Evolutionary conservation across 2,329 filamentous ascomycete species (phyloP), one percentile per base, ranked within the genome.

Genomic region (Rhytidhysteron rufulum): DNA sequence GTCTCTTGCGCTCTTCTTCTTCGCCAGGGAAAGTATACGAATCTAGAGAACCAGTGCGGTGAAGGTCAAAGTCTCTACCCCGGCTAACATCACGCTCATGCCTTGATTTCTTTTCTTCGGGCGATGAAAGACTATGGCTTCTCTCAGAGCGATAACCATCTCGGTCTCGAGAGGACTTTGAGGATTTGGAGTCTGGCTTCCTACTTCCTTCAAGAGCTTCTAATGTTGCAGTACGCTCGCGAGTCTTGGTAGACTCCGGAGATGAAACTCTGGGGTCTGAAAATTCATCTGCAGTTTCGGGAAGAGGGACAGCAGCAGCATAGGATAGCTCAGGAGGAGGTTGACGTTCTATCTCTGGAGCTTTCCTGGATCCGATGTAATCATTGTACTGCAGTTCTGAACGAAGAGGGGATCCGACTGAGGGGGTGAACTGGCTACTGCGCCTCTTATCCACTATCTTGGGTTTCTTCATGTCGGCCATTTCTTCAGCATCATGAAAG

Each of bases 361-460:
- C 18, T 4, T 21, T 29, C 3, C 40, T 31, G 21, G 32, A 39
- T 15, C 62, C 60, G 16, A 70, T 55, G 38, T 72, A 70, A 41
- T 72, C 70, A 15, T 71, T 59, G 39, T 66, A 65, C 19, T 65
- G 63, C 38, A 70, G 58, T 42, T 72, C 69, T n/a, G 67, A 61
- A 20, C 69, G 54, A 24, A 73, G 54, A 5, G 69, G 70, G 19
- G 69, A 72, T 41, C 66, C 65, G 8, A 68, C 58, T 15, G 61
- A 60, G 18, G 67, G 65, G 24, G 66, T 67, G 44, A 66, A 70
- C 21, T 55, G 60, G 37, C 62, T 58, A 39, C 67, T 71, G 34
- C 64, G 60, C 25, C 70, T 62, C 53, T 70, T 74, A 63, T 74
- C 58, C 42, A 72, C 74, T 39, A 68, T 72, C 55, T 69, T 74